phyloP scores from a whole-genome alignment of 2,329 filamentous ascomycete species.

The Exophiala alcalophila region DNA sequence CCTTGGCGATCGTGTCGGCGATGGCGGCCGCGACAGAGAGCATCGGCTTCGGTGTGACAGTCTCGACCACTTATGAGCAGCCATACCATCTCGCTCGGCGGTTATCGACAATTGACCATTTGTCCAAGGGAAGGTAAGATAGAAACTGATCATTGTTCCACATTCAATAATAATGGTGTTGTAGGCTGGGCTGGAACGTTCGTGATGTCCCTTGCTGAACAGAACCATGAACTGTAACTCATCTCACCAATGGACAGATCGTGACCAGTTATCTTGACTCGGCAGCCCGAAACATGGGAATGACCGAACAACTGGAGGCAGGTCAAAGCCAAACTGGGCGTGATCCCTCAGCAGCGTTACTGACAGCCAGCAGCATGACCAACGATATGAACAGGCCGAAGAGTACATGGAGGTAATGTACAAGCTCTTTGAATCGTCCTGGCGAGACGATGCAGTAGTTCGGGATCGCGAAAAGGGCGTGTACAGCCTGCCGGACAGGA shows the following conservation, averaged over 20 bases:
- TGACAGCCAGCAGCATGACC: conserved; percentile 59
- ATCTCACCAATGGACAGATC: too few relatives aligned
- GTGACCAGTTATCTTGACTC: conserved; percentile 68
- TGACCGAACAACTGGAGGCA: conserved; percentile 56
- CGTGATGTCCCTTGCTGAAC: conserved; percentile 50
- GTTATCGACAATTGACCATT: conserved; percentile 64
- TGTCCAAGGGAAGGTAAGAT: conserved; percentile 64
- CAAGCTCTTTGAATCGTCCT: conserved; percentile 53
- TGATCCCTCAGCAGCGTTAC: too few relatives aligned
- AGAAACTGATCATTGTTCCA: too few relatives aligned
- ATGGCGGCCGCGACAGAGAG: conserved; percentile 67
- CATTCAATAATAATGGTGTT: too few relatives aligned
- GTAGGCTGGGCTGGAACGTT: conserved; percentile 59
- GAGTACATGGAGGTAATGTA: conserved; percentile 48
- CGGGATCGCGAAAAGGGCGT: conserved; percentile 57
- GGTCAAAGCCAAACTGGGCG: too few relatives aligned
- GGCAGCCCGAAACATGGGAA: conserved; percentile 62
- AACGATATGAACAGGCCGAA: conserved; percentile 61
- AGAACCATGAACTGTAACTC: too few relatives aligned
- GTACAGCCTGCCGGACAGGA: conserved; percentile 57
- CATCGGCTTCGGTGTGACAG: conserved; percentile 67
- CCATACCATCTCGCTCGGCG: conserved; percentile 65
- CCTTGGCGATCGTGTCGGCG: conserved; percentile 59
- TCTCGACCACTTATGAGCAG: conserved; percentile 66
- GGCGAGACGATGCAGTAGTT: conserved; percentile 64